Base-by-base conservation (phyloP, 371 early-diverging fungal species). In the Zopfochytrium polystomum region DNA sequence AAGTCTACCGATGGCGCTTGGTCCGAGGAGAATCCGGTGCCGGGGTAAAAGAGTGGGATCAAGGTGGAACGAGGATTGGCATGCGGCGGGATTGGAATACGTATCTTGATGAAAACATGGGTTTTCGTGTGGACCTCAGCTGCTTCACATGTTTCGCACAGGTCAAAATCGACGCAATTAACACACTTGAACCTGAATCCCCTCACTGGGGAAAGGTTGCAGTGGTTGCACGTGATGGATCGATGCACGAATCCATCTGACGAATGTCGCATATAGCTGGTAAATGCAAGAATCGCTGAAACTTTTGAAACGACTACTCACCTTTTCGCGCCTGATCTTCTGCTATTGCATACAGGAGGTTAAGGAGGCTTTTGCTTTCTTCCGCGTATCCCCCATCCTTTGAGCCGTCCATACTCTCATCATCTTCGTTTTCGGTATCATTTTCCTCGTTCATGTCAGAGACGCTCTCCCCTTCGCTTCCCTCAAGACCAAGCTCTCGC, bases 51-150 rank as follows among this genome's bases (percentile, higher is more conserved):
- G 7, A 81, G 68, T 15, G 84, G 84, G n/a, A 92, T 60, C n/a
- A 93, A 78, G 18, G 91, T 86, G 2, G 80, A 80, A 29, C 90
- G 73, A n/a, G 89, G 84, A 71, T 93, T 93, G 46, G 90, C 88
- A n/a, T 94, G 78, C 20, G 94, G 91, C n/a, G 97, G 95, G 22
- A 94, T 85, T 0, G 97, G 93, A 60, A 96, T 88, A 15, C 90
- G 72, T 48, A 96, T 92, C 62, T 95, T 94, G 46, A 95, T 72
- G 67, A 95, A 88, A 1, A 90, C 83, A 52, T 96, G 97, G 0
- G 91, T 89, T 48, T 81, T 81, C 25, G 72, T 51, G 67, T 96
- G 97, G 0, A 70, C 77, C 26, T 89, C 85, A 15, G 79, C 83
- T 2, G 87, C 82, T 66, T 95, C 95, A 68, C 96, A 96, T 32